These are phyloP conservation scores for Xylaria hypoxylon DNA, from an alignment of 2,329 filamentous ascomycete species.

Conservation along the genomic window DNA sequence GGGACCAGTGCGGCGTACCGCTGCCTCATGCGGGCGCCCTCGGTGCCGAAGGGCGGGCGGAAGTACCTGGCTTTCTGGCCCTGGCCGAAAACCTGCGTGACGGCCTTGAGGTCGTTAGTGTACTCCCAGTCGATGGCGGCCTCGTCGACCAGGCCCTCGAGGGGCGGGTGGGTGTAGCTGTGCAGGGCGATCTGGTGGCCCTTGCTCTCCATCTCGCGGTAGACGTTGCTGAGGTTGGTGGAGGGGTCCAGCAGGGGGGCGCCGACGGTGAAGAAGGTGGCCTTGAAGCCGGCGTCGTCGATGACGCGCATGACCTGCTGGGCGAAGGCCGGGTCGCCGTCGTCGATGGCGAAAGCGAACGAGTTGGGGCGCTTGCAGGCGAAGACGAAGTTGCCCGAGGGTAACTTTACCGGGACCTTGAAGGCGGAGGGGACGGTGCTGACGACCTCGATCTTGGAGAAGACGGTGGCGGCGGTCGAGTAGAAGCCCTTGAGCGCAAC, in stretches of 20 bases:
- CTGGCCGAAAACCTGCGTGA: slow-evolving; percentile 54
- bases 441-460: slow-evolving; percentile 72
- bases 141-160: slow-evolving; percentile 66
- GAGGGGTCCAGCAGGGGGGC: slow-evolving; percentile 67
- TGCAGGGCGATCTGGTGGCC: slow-evolving; percentile 78
- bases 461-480: slow-evolving; percentile 59
- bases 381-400: slow-evolving; percentile 70
- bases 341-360: slow-evolving; percentile 79
- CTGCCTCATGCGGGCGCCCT: slow-evolving; percentile 74
- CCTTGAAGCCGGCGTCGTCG: slow-evolving; percentile 69
- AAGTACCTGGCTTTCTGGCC: slow-evolving; percentile 63
- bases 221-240: slow-evolving; percentile 72
- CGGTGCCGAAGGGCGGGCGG: slow-evolving; percentile 75
- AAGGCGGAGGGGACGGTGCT: slow-evolving; percentile 62
- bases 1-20: slow-evolving; percentile 66
- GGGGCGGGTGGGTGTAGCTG: slow-evolving; percentile 76
- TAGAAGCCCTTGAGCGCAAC: slow-evolving; percentile 75
- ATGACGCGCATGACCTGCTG: slow-evolving; percentile 71
- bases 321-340: slow-evolving; percentile 70
- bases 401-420: slow-evolving; percentile 68
- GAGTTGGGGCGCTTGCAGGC: slow-evolving; percentile 75
- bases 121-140: slow-evolving; percentile 72
- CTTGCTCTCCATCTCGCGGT: slow-evolving; percentile 69
- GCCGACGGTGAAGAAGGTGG: slow-evolving; percentile 79
- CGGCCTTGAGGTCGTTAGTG: slow-evolving; percentile 65